Evolutionary conservation across 768 basidiomycete genomes (phyloP).

Genomic region (Chalciporus piperatus): DNA sequence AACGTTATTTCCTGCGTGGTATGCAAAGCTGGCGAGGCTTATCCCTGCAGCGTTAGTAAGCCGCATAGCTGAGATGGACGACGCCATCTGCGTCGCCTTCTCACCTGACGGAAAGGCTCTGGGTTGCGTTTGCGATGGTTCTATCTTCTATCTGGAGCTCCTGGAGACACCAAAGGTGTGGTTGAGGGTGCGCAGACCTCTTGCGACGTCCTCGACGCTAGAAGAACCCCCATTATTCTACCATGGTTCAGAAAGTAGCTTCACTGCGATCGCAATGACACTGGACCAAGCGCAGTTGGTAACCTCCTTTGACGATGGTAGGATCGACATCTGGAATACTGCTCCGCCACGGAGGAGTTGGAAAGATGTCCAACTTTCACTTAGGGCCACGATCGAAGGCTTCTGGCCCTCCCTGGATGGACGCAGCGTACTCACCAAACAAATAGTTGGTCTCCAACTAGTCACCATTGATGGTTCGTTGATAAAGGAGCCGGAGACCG

Average conservation of each 20-base stretch:
- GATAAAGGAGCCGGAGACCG: slow-evolving; percentile 11
- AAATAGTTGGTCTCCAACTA: slow-evolving; percentile 7
- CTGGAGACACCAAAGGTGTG: not conserved
- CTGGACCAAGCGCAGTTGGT: slow-evolving; percentile 8
- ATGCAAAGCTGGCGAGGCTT: slow-evolving; percentile 7
- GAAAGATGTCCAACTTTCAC: slow-evolving; percentile 2
- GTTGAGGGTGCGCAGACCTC: slow-evolving; percentile 4
- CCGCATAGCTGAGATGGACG: slow-evolving; percentile 3
- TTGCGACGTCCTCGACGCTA: slow-evolving; percentile 2
- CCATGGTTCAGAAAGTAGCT: not conserved
- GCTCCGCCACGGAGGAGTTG: slow-evolving; percentile 1
- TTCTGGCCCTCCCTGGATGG: slow-evolving; percentile 15
- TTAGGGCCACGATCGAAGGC: not conserved
- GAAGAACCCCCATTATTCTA: slow-evolving; percentile 7
- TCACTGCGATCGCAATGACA: slow-evolving; percentile 9
- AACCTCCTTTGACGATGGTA: slow-evolving; percentile 3
- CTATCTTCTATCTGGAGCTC: slow-evolving; percentile 3
- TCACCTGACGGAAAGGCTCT: slow-evolving; percentile 11
- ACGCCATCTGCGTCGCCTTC: slow-evolving; percentile 3
- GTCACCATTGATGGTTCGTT: not conserved
- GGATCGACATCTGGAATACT: slow-evolving; percentile 15
- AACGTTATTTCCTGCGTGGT: slow-evolving; percentile 15
- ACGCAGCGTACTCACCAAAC: slow-evolving; percentile 10
- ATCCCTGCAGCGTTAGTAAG: slow-evolving; percentile 4
- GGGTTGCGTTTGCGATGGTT: not conserved